Percentiles rank a stretch among this genome's conserved stretches.
Evolutionary conservation across 768 basidiomycete species (phyloP).

Genomic region (Serendipita sp.): DNA sequence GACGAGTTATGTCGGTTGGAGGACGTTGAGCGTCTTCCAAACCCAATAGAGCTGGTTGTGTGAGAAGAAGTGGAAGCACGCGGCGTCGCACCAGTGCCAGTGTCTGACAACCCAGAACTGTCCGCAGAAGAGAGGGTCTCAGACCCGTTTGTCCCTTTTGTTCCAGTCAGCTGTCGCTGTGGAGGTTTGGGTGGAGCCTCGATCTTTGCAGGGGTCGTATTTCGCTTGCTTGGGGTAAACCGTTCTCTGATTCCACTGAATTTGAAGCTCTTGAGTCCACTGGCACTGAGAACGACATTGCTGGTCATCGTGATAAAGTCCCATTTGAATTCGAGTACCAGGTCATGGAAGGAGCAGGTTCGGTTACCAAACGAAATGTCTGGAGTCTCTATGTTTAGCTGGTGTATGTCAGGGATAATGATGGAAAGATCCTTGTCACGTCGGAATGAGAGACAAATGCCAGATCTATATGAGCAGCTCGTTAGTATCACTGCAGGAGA

Average conservation of each 20-base stretch:
- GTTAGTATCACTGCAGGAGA: neutral
- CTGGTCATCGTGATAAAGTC: neutral
- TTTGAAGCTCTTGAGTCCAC: slow-evolving; percentile 5
- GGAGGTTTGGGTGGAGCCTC: neutral
- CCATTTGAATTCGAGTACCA: slow-evolving; percentile 1
- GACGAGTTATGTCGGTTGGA: neutral
- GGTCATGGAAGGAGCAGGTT: slow-evolving; percentile 3
- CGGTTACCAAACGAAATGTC: neutral
- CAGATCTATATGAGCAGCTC: neutral
- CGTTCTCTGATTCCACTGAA: slow-evolving; percentile 4
- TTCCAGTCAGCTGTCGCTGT: neutral
- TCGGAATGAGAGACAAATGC: slow-evolving; percentile 4
- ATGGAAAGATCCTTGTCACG: slow-evolving; percentile 3
- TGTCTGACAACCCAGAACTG: neutral
- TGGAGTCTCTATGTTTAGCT: neutral
- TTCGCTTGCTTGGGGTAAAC: neutral
- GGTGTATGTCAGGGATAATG: neutral
- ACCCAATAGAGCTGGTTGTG: neutral
- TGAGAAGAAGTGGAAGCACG: neutral
- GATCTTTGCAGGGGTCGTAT: neutral
- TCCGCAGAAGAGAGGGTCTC: neutral
- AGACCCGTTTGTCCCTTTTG: neutral
- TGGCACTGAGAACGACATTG: slow-evolving; percentile 2
- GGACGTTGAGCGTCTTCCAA: neutral
- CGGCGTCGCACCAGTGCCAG: neutral